These are phyloP conservation scores for Penicillium bialowiezense DNA, from an alignment of 495 filamentous ascomycete genomes.

Conservation along the genomic window DNA sequence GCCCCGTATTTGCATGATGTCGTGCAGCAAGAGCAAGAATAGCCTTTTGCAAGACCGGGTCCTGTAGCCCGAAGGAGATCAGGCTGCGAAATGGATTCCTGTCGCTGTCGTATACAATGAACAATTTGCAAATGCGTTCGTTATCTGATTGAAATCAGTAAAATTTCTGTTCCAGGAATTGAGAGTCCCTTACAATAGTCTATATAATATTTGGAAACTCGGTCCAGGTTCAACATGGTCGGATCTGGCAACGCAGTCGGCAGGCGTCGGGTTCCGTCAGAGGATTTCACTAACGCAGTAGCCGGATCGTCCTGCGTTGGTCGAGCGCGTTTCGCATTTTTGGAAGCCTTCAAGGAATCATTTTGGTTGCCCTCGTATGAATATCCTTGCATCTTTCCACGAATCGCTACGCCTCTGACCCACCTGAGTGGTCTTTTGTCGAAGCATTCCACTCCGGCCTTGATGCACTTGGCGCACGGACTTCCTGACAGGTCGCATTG, in stretches of 20 bases:
- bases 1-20: constrained; percentile 44
- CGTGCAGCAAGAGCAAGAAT: constrained; percentile 54
- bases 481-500: constrained; percentile 46
- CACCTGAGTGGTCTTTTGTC: constrained; percentile 51
- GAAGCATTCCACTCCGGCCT: constrained; percentile 49
- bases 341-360: not conserved
- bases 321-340: not conserved
- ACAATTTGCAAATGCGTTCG: constrained; percentile 50
- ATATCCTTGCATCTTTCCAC: constrained; percentile 35
- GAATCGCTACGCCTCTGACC: constrained; percentile 41
- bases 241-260: constrained; percentile 34
- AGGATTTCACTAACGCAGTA: not conserved
- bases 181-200: constrained; percentile 42
- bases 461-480: constrained; percentile 36
- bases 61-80: constrained; percentile 44
- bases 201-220: constrained; percentile 41
- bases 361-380: constrained; percentile 10
- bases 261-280: not conserved
- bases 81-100: constrained; percentile 55
- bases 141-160: constrained; percentile 34
- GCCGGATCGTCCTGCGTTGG: not conserved
- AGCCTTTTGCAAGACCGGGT: constrained; percentile 48
- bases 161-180: too few species aligned
- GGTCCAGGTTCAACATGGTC: constrained; percentile 29
- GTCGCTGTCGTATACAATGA: constrained; percentile 52